Conservation (phyloP, 495 filamentous ascomycete genomes). For the Penicillium pulvis region DNA sequence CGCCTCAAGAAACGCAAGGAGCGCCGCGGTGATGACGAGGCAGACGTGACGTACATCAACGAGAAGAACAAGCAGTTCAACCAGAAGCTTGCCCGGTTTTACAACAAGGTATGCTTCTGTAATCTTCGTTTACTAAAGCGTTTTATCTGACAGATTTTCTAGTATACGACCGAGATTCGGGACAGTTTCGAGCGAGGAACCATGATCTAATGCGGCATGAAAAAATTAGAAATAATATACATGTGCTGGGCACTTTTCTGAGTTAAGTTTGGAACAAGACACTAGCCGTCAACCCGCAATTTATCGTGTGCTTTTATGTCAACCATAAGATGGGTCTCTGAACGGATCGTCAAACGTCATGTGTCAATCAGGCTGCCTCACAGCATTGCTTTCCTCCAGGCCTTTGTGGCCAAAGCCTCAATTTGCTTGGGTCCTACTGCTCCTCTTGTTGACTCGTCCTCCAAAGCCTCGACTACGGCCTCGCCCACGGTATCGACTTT, state of each 20-base stretch:
- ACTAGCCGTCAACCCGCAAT: slow-evolving; percentile 1
- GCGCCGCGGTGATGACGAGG: slow-evolving; percentile 72
- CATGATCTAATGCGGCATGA: slow-evolving; percentile 43
- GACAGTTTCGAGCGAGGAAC: slow-evolving; percentile 98
- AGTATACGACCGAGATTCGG: slow-evolving; percentile 94
- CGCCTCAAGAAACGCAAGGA: slow-evolving; percentile 82
- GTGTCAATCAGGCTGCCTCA: slow-evolving; percentile 35
- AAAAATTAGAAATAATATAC: slow-evolving; percentile 26
- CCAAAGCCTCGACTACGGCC: slow-evolving; percentile 77
- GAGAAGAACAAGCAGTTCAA: slow-evolving; percentile 99
- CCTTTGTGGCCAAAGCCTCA: slow-evolving; percentile 70
- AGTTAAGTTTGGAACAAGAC: slow-evolving; percentile 5
- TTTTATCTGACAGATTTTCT: neutral
- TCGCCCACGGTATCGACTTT: slow-evolving; percentile 84
- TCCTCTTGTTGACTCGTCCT: slow-evolving; percentile 67
- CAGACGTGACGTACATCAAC: slow-evolving; percentile 98
- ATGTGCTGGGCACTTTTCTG: slow-evolving; percentile 19
- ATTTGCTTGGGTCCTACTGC: slow-evolving; percentile 68
- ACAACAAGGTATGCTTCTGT: slow-evolving; percentile 75
- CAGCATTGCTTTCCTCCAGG: slow-evolving; percentile 82
- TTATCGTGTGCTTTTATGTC: neutral
- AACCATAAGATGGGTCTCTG: neutral
- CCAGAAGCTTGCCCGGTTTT: slow-evolving; percentile 91
- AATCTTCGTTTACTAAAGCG: neutral
- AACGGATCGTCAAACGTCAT: neutral